Evolutionary conservation across 2,329 filamentous ascomycete species (phyloP).

Genomic region (Fusarium pseudonygamai): DNA sequence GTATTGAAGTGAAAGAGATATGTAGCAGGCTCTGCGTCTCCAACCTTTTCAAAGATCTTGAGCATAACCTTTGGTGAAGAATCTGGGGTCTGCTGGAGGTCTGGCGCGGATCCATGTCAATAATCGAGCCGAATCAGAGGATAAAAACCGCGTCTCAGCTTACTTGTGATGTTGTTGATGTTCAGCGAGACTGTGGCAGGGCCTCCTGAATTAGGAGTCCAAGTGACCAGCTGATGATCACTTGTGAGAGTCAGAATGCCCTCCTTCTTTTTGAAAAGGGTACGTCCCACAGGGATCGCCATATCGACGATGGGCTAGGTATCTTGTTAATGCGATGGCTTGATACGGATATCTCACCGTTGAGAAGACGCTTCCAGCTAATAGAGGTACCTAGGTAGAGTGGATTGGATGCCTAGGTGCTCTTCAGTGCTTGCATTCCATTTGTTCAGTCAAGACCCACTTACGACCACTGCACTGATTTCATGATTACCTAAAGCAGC

Average conservation of each 20-base stretch:
- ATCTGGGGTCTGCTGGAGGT: slow-evolving; percentile 94
- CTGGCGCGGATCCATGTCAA: slow-evolving; percentile 53
- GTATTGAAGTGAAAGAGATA: slow-evolving; percentile 94
- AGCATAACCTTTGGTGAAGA: slow-evolving; percentile 91
- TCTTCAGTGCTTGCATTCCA: background rate
- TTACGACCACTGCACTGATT: slow-evolving; percentile 10
- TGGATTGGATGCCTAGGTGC: background rate
- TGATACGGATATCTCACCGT: background rate
- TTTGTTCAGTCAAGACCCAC: slow-evolving; percentile 16
- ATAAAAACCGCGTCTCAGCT: slow-evolving; percentile 42
- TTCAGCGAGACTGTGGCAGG: slow-evolving; percentile 74
- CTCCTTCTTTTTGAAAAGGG: slow-evolving; percentile 95
- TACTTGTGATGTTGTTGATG: slow-evolving; percentile 84
- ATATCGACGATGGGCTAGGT: slow-evolving; percentile 48
- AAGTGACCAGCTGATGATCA: slow-evolving; percentile 79
- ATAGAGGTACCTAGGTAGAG: background rate
- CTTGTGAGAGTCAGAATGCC: slow-evolving; percentile 79
- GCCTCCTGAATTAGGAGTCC: slow-evolving; percentile 76
- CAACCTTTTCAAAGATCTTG: slow-evolving; percentile 83
- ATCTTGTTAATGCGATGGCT: background rate
- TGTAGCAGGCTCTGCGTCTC: slow-evolving; percentile 68
- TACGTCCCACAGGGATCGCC: slow-evolving; percentile 70
- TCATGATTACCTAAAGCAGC: slow-evolving; percentile 16
- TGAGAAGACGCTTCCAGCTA: background rate
- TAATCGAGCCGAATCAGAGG: background rate